Conservation (phyloP, 768 basidiomycete species). For the Brasilioporus rufonigricans region DNA sequence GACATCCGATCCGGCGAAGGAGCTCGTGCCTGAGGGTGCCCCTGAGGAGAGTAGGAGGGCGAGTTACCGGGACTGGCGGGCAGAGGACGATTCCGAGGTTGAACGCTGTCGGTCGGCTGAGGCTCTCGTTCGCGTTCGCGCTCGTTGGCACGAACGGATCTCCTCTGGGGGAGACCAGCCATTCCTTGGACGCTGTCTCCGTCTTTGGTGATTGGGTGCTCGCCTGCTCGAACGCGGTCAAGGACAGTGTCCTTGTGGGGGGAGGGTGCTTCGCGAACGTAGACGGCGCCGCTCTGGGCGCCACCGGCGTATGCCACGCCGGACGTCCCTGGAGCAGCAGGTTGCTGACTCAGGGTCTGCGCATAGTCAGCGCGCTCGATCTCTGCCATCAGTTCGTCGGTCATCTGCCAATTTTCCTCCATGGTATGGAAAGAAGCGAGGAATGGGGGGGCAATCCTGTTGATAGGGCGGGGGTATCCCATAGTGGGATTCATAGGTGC, state of each 20-base stretch:
- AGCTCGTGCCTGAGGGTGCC: slow-evolving; percentile 36
- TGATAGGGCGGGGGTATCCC: slow-evolving; percentile 65
- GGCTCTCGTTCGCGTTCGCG: slow-evolving; percentile 46
- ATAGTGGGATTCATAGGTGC: slow-evolving; percentile 30
- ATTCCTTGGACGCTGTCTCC: no score
- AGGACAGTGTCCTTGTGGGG: slow-evolving; percentile 50
- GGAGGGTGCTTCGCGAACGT: slow-evolving; percentile 37
- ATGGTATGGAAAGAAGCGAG: slow-evolving; percentile 51
- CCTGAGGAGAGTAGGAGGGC: slow-evolving; percentile 43
- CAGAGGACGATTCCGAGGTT: slow-evolving; percentile 26
- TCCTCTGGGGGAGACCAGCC: slow-evolving; percentile 11
- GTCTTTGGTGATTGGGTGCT: no score
- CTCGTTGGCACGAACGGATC: slow-evolving; percentile 24
- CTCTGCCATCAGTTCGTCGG: slow-evolving; percentile 66
- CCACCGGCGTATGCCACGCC: slow-evolving; percentile 49
- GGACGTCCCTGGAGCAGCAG: slow-evolving; percentile 36
- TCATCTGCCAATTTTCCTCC: slow-evolving; percentile 65
- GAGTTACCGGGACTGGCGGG: slow-evolving; percentile 36
- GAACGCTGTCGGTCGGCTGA: slow-evolving; percentile 26
- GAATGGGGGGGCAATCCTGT: slow-evolving; percentile 54
- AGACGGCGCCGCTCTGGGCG: slow-evolving; percentile 38
- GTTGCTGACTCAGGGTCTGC: slow-evolving; percentile 49
- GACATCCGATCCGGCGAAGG: slow-evolving; percentile 56
- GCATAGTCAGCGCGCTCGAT: slow-evolving; percentile 71
- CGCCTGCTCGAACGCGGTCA: slow-evolving; percentile 55